A percentile compares a stretch with the other conserved stretches of the same genome.
These are phyloP conservation scores for Blastobotrys chiropterorum DNA, from an alignment of 805 yeast genomes.

Conservation along the genomic window DNA sequence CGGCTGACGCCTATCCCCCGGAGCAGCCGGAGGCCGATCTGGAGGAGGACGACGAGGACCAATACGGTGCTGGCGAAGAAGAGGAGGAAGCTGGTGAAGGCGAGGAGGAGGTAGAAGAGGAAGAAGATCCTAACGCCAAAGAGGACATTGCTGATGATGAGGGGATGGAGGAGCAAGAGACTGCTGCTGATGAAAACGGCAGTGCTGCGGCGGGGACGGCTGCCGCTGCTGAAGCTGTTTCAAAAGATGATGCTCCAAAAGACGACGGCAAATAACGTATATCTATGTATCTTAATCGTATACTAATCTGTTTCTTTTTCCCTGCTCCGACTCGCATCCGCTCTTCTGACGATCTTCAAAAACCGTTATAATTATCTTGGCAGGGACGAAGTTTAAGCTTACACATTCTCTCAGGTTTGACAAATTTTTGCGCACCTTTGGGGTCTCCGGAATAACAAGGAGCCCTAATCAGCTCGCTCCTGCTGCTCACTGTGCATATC, in stretches of 20 bases:
- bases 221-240: neutral
- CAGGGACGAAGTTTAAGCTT: neutral
- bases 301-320: too few species aligned
- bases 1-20: constrained; percentile 65
- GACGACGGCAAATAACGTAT: neutral
- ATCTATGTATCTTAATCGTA: neutral
- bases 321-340: too few species aligned
- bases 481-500: too few species aligned
- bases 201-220: too few species aligned
- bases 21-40: constrained; percentile 62
- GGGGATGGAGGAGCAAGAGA: neutral
- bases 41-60: constrained; percentile 55
- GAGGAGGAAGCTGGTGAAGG: constrained; percentile 35
- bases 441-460: neutral
- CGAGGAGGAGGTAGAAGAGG: constrained; percentile 40
- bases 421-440: neutral
- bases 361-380: too few species aligned
- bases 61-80: constrained; percentile 32
- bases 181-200: neutral
- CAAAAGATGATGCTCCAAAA: neutral
- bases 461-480: too few species aligned
- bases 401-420: too few species aligned
- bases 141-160: constrained; percentile 1
- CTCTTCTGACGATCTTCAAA: too few species aligned
- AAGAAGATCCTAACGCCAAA: constrained; percentile 7